Base-by-base conservation (phyloP, 108 stramenopile species). In the Heterococcus sp. region DNA sequence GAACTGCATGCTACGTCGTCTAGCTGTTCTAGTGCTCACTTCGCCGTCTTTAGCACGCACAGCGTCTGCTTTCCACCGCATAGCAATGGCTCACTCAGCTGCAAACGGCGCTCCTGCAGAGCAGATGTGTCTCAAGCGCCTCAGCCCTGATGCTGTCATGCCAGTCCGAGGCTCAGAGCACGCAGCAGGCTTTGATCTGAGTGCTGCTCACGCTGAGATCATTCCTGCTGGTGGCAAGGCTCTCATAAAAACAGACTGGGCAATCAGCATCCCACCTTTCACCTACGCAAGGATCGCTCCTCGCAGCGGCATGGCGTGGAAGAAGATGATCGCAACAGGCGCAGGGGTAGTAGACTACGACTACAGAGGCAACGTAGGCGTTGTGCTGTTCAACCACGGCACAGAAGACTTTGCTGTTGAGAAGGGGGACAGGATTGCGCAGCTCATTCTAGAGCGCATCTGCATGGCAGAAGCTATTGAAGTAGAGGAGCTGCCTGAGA, bases 311-410 rank as follows among this genome's bases (percentile, higher is more conserved):
- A 89, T 98, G 38, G 94, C 98, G 3, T 87, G 92, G 75, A 98
- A 98, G 83, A 91, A 95, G 65, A 92, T 93, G 76, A 96, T 98
- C 83, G 95, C 97, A 75, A 91, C 92, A 28, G 98, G 98, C 2
- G 98, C 98, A 14, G 98, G 98, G 29, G 98, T 98, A 32, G 93
- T 98, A 93, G 86, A 97, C 84, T 93, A 93, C 68, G 98, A 98
- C 72, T 98, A 99, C 77, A 94, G 98, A 1, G 98, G 98, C 38
- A 88, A 90, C 35, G 96, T 99, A 27, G 98, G 98, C 21, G 96
- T 99, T 33, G 93, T 99, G 4, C 85, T 99, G 34, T 99, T 99
- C 92, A 99, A 99, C 84, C 93, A 94, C 79, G 92, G 93, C 14
- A 39, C 82, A 3, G 91, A 93, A 35, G 94, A 92, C 71, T 95